Evolutionary conservation across 2,329 filamentous ascomycete genomes (phyloP).

Genomic region (Venturia nashicola): DNA sequence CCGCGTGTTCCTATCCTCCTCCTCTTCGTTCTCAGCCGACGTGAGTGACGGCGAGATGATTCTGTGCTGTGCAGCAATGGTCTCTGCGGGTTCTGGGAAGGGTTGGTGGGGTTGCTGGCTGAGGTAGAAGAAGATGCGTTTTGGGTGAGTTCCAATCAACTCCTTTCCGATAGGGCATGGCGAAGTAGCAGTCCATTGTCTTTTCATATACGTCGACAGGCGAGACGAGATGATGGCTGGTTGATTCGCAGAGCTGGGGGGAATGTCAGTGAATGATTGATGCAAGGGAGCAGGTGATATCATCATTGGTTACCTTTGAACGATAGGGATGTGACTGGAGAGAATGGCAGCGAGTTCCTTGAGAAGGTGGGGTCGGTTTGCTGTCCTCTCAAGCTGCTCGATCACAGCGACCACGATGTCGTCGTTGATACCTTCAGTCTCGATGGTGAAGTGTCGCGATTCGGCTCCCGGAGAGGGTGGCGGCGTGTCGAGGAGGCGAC

Average conservation of each 20-base stretch:
- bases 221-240: conserved; percentile 91
- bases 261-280: not conserved
- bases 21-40: conserved; percentile 55
- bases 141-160: conserved; percentile 80
- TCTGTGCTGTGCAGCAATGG: conserved; percentile 36
- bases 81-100: conserved; percentile 55
- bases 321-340: conserved; percentile 61
- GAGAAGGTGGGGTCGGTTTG: conserved; percentile 79
- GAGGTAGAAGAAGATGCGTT: conserved; percentile 92
- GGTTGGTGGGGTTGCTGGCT: conserved; percentile 77
- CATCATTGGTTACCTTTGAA: conserved; percentile 60
- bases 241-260: conserved; percentile 76
- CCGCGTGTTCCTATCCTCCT: conserved; percentile 39
- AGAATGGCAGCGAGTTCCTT: conserved; percentile 83
- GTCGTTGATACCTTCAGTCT: conserved; percentile 78
- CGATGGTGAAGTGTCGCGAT: conserved; percentile 45
- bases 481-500: conserved; percentile 56
- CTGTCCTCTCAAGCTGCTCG: conserved; percentile 74
- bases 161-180: conserved; percentile 89
- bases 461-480: conserved; percentile 57
- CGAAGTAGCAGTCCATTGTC: conserved; percentile 61
- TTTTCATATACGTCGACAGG: conserved; percentile 79
- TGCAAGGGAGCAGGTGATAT: conserved; percentile 9
- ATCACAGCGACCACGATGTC: conserved; percentile 91
- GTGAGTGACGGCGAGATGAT: conserved; percentile 80